phyloP scores from a whole-genome alignment of 176 grass and related monocot species.

The Triticum monococcum region DNA sequence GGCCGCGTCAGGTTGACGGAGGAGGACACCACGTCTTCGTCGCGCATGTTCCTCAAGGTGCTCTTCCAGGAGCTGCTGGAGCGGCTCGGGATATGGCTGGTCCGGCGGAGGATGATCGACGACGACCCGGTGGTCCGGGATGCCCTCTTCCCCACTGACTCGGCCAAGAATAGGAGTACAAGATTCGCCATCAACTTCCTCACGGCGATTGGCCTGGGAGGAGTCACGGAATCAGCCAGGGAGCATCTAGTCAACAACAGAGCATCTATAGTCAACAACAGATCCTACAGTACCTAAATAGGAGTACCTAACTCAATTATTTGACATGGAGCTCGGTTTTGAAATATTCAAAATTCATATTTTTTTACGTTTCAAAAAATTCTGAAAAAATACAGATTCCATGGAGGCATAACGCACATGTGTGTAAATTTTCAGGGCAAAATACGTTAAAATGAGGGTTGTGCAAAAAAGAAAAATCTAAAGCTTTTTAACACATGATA shows the following conservation, averaged over 20 bases:
- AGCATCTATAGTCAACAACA: too few species aligned
- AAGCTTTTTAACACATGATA: too few species aligned
- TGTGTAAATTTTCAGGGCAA: too few species aligned
- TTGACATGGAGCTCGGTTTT: too few species aligned
- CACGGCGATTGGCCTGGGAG: not conserved
- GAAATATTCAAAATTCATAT: too few species aligned
- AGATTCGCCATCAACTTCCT: constrained; percentile 27
- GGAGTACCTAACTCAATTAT: too few species aligned
- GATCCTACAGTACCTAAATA: too few species aligned
- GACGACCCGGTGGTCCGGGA: constrained; percentile 14
- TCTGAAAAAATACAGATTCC: too few species aligned
- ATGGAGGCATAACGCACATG: too few species aligned
- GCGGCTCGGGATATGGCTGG: constrained; percentile 30
- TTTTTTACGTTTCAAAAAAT: too few species aligned
- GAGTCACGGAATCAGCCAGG: not conserved
- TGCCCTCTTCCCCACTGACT: constrained; percentile 47
- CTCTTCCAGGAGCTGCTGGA: constrained; percentile 54
- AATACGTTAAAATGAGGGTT: too few species aligned
- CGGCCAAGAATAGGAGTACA: constrained; percentile 30
- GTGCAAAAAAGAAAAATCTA: too few species aligned
- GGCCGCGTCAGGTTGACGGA: not conserved
- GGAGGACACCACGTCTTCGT: not conserved
- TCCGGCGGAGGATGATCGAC: constrained; percentile 10
- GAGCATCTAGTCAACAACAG: not conserved
- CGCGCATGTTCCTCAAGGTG: constrained; percentile 8